A percentile compares a stretch with the other conserved stretches of the same genome.
These are phyloP conservation scores for Fusarium domesticum DNA, from an alignment of 2,329 filamentous ascomycete genomes.

Conservation along the genomic window DNA sequence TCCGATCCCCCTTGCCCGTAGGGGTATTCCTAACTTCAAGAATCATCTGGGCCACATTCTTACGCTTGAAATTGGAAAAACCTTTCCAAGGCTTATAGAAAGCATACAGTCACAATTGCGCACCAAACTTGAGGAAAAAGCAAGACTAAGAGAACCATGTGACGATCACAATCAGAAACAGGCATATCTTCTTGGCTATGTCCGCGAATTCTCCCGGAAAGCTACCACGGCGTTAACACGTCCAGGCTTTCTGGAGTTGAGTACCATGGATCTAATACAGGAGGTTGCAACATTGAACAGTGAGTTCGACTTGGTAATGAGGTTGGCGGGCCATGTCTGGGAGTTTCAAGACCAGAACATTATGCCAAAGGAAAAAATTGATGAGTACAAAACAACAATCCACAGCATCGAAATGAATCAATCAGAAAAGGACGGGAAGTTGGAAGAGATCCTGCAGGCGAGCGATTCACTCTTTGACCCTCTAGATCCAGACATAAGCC, in stretches of 20 bases:
- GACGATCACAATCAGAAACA: background rate
- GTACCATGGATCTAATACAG: background rate
- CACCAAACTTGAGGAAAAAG: background rate
- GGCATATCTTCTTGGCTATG: background rate
- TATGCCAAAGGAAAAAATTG: background rate
- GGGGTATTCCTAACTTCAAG: background rate
- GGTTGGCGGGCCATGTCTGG: background rate
- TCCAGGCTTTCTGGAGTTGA: background rate
- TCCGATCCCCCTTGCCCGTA: background rate
- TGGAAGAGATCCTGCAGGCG: background rate
- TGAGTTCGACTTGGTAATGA: background rate
- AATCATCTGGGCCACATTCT: background rate
- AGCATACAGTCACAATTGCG: background rate
- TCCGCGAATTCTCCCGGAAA: background rate
- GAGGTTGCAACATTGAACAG: background rate
- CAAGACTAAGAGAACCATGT: background rate
- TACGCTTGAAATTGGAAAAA: background rate
- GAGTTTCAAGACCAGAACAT: background rate
- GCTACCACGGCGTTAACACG: background rate
- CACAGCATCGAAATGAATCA: background rate
- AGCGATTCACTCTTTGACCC: background rate
- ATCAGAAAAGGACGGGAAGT: background rate
- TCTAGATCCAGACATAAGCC: too few species aligned
- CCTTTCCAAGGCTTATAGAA: background rate
- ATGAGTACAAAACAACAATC: background rate